phyloP scores from a whole-genome alignment of 2,329 filamentous ascomycete genomes.

The Alternaria sp. region DNA sequence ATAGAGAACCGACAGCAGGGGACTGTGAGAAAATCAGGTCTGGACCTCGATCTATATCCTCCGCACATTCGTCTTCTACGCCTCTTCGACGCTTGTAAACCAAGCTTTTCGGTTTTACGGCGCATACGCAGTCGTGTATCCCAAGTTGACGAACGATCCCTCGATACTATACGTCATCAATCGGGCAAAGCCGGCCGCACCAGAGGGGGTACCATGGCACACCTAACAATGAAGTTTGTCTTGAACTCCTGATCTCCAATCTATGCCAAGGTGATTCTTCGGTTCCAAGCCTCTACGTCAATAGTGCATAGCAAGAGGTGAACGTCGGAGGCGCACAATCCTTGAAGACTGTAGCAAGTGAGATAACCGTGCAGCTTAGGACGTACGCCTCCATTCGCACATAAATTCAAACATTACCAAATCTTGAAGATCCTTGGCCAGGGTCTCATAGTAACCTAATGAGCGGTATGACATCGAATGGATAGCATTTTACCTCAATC shows the following conservation, averaged over 20 bases:
- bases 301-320: background rate
- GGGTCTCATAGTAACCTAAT: background rate
- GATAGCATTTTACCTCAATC: background rate
- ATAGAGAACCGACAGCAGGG: constrained; percentile 8
- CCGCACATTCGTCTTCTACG: constrained; percentile 6
- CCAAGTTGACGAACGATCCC: background rate
- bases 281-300: background rate
- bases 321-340: background rate
- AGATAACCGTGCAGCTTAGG: background rate
- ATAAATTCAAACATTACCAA: background rate
- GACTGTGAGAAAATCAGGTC: constrained; percentile 5
- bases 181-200: constrained; percentile 7
- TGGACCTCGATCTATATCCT: constrained; percentile 11
- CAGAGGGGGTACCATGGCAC: background rate
- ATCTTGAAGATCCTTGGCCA: background rate
- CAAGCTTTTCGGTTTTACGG: background rate
- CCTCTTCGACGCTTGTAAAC: constrained; percentile 2
- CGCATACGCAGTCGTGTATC: background rate
- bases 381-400: background rate
- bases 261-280: background rate
- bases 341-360: background rate
- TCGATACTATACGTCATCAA: constrained; percentile 4
- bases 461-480: background rate
- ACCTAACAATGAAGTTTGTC: background rate
- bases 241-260: background rate